These are phyloP conservation scores for Inga leiocalycina DNA, from an alignment of 306 rosid genomes.

Conservation along the genomic window DNA sequence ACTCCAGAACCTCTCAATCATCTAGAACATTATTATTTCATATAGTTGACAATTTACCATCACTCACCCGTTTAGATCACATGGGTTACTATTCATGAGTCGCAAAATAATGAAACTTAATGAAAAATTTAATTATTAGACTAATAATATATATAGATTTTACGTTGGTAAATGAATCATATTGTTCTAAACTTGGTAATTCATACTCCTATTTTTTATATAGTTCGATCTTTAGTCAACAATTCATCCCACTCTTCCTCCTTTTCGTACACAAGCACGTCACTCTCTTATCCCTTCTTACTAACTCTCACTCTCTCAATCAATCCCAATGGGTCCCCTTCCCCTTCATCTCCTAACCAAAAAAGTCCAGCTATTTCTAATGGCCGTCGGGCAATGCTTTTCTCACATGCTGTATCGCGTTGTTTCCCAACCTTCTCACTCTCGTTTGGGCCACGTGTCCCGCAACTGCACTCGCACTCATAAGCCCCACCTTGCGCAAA, in stretches of 20 bases:
- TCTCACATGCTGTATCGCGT: background rate
- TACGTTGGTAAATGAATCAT: background rate
- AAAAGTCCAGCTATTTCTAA: background rate
- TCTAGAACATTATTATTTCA: no score
- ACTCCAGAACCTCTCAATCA: no score
- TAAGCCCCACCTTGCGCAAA: background rate
- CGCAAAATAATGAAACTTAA: no score
- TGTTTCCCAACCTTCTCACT: background rate
- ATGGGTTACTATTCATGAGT: no score
- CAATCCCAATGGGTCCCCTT: slow-evolving; percentile 30
- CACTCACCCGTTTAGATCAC: no score
- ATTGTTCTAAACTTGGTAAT: background rate
- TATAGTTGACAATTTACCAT: no score
- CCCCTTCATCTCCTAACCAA: background rate
- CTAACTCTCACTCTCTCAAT: slow-evolving; percentile 17
- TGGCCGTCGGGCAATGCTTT: background rate
- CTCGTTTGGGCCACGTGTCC: background rate
- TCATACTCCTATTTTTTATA: background rate
- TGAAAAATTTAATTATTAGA: no score
- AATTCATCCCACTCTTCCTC: background rate
- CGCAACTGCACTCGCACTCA: background rate
- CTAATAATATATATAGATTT: no score
- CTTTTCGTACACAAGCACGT: background rate
- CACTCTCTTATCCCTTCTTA: slow-evolving; percentile 38
- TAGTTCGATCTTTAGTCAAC: slow-evolving; percentile 19